Conservation (phyloP, 1,284 basidiomycete genomes). For the Trichosporon ovoides region DNA sequence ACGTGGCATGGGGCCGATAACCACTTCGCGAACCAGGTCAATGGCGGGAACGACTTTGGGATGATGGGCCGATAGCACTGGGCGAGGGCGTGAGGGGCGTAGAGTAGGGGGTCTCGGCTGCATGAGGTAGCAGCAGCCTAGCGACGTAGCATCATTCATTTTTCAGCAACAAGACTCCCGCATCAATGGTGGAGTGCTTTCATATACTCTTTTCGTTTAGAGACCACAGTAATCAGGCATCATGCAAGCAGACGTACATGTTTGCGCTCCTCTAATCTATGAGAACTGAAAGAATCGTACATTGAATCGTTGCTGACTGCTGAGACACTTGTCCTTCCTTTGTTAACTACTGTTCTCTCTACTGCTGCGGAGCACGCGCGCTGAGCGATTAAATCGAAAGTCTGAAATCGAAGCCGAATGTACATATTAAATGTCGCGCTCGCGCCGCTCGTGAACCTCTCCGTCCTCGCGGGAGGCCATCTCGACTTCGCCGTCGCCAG, state of each 20-base stretch:
- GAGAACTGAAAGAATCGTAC: neutral
- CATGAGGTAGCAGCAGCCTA: neutral
- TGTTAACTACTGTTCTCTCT: too few relatives aligned
- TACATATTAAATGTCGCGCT: constrained; percentile 11
- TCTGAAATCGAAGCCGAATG: neutral
- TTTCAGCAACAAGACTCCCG: neutral
- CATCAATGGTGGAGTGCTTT: neutral
- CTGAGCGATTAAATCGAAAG: neutral
- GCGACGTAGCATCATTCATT: neutral
- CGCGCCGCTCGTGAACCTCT: constrained; percentile 8
- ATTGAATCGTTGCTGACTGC: too few relatives aligned
- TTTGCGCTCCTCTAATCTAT: neutral
- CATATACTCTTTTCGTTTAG: neutral
- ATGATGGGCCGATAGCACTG: constrained; percentile 39
- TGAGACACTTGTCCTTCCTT: too few relatives aligned
- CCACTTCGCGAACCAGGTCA: constrained; percentile 59
- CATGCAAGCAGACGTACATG: constrained; percentile 6
- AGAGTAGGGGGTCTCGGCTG: too few relatives aligned
- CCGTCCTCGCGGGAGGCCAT: constrained; percentile 13
- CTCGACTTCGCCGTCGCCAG: constrained; percentile 14
- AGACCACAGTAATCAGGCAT: neutral
- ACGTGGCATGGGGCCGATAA: constrained; percentile 93
- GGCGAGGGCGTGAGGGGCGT: too few relatives aligned
- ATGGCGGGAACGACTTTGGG: constrained; percentile 32
- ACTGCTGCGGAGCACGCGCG: neutral